A percentile compares a stretch with the other conserved stretches of the same genome.
Conservation (phyloP, 176 grass and related monocot genomes). For the Triticum turgidum region DNA sequence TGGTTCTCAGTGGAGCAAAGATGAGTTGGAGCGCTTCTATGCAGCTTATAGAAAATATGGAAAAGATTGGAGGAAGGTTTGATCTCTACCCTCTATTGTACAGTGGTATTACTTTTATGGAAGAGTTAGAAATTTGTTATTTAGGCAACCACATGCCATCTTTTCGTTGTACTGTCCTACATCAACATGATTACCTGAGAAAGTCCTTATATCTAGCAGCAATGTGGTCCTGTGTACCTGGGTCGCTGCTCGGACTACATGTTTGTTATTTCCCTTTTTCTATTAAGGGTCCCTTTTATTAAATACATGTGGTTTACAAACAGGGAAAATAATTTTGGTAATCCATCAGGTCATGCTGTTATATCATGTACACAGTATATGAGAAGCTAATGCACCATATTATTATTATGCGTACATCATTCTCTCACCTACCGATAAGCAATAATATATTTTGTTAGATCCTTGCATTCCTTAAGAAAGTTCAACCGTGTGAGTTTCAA, state of each 20-base stretch:
- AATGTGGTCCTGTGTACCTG: not conserved
- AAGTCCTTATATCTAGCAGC: conserved; percentile 6
- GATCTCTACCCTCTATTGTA: conserved; percentile 20
- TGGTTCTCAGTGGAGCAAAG: conserved; percentile 94
- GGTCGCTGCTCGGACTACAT: not conserved
- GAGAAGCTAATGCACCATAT: not conserved
- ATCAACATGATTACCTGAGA: not conserved
- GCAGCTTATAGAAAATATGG: conserved; percentile 89
- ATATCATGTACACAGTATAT: not conserved
- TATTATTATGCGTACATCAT: not conserved
- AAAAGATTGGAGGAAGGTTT: conserved; percentile 98
- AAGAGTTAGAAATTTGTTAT: not conserved
- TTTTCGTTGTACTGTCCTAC: not conserved
- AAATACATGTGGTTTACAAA: not conserved
- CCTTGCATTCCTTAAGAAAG: conserved; percentile 3
- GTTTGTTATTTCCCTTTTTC: not conserved
- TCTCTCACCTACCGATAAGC: too few relatives aligned
- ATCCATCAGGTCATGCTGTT: conserved; percentile 2
- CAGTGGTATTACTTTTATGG: not conserved
- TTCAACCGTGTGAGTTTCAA: not conserved
- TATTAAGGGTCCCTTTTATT: not conserved
- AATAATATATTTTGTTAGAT: not conserved
- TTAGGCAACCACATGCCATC: not conserved
- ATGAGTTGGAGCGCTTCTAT: conserved; percentile 93
- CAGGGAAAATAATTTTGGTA: not conserved